phyloP scores from a whole-genome alignment of 1,284 basidiomycete genomes.

The Ganoderma lucidum region DNA sequence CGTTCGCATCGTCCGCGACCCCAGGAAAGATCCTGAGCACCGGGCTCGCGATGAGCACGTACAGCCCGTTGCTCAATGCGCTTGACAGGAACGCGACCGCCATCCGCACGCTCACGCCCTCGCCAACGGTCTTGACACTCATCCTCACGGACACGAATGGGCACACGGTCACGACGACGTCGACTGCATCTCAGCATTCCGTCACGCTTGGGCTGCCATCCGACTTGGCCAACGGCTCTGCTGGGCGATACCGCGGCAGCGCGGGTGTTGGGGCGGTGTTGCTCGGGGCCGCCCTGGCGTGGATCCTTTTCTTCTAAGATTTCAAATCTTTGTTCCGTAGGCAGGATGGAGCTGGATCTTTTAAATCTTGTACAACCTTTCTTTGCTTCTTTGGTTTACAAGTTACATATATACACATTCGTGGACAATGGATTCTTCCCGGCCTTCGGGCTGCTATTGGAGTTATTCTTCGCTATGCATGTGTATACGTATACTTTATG shows the following conservation, averaged over 20 bases:
- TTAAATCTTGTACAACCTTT: not conserved
- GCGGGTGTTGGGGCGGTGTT: slow-evolving; percentile 4
- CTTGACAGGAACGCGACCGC: slow-evolving; percentile 39
- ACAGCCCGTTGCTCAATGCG: slow-evolving; percentile 59
- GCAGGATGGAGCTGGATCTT: not conserved
- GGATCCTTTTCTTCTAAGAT: slow-evolving; percentile 14
- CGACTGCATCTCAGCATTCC: slow-evolving; percentile 39
- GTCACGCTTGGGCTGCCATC: slow-evolving; percentile 48
- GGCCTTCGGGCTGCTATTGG: not conserved
- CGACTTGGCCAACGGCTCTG: slow-evolving; percentile 27
- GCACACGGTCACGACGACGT: slow-evolving; percentile 41
- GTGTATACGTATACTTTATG: not conserved
- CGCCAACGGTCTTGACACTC: slow-evolving; percentile 45
- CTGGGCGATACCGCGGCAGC: not conserved
- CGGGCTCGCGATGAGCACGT: slow-evolving; percentile 75
- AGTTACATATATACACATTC: not conserved
- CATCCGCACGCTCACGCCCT: slow-evolving; percentile 44
- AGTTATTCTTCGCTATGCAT: not conserved
- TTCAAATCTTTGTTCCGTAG: not conserved
- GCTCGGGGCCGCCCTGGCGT: slow-evolving; percentile 11
- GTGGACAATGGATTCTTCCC: slow-evolving; percentile 1
- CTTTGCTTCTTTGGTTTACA: not conserved
- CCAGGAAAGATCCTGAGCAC: slow-evolving; percentile 61
- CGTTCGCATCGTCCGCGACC: slow-evolving; percentile 59
- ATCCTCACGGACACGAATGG: slow-evolving; percentile 47